Percentiles rank a stretch among this genome's conserved stretches.
These are phyloP conservation scores for Lactarius quietus DNA, from an alignment of 768 basidiomycete species.

Conservation along the genomic window DNA sequence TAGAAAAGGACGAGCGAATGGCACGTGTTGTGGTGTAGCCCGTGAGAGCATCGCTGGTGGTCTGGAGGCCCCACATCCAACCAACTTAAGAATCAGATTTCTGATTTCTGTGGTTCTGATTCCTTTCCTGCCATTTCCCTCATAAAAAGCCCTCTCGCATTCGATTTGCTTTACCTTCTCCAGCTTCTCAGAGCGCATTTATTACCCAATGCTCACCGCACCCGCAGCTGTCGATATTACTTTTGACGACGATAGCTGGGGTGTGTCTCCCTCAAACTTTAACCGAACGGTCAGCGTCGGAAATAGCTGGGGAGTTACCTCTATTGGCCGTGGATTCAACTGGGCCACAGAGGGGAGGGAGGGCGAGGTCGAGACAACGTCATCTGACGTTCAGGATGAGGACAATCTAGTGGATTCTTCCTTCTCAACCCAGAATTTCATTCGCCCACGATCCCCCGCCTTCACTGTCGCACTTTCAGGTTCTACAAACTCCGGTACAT, in stretches of 20 bases:
- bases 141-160: not conserved
- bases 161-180: not conserved
- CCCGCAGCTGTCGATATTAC: slow-evolving; percentile 53
- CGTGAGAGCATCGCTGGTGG: slow-evolving; percentile 1
- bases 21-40: slow-evolving; percentile 14
- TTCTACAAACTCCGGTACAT: slow-evolving; percentile 28
- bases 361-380: slow-evolving; percentile 26
- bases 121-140: not conserved
- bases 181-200: slow-evolving; percentile 3
- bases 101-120: not conserved
- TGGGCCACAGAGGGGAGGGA: slow-evolving; percentile 46
- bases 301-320: slow-evolving; percentile 83
- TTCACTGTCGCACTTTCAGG: slow-evolving; percentile 16
- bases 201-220: slow-evolving; percentile 53
- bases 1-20: not conserved
- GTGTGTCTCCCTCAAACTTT: slow-evolving; percentile 46
- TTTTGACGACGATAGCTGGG: slow-evolving; percentile 69
- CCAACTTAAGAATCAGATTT: not conserved
- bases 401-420: slow-evolving; percentile 16
- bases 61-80: not conserved
- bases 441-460: slow-evolving; percentile 23
- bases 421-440: slow-evolving; percentile 7
- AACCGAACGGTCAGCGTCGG: slow-evolving; percentile 65
- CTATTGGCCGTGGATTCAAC: slow-evolving; percentile 77
- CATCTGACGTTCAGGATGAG: slow-evolving; percentile 14